These are phyloP conservation scores for Halophytophthora batemanensis DNA, from an alignment of 352 stramenopile genomes.

Conservation along the genomic window DNA sequence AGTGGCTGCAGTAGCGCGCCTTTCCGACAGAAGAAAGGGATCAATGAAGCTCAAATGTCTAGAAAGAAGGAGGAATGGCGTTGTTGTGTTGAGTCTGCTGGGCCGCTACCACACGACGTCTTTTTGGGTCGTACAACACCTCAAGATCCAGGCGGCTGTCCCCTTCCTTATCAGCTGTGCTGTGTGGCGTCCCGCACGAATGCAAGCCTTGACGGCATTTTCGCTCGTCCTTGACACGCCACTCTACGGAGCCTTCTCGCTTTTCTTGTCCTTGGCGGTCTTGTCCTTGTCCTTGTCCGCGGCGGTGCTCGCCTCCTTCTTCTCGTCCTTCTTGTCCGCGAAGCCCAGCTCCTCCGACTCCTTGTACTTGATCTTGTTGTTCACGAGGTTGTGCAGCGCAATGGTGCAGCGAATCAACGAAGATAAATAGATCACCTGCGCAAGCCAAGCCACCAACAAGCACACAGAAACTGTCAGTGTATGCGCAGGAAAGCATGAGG, in stretches of 20 bases:
- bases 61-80: too few relatives aligned
- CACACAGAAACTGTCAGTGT: constrained; percentile 1
- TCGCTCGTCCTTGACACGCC: background rate
- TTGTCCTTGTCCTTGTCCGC: constrained; percentile 17
- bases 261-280: constrained; percentile 38
- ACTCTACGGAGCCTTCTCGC: constrained; percentile 45
- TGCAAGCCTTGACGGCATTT: too few relatives aligned
- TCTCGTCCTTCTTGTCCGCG: constrained; percentile 68
- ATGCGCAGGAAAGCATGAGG: too few relatives aligned
- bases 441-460: constrained; percentile 3
- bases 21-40: too few relatives aligned
- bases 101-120: too few relatives aligned
- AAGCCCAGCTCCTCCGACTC: constrained; percentile 78
- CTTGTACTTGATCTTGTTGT: constrained; percentile 99
- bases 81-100: too few relatives aligned
- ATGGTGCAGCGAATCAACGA: constrained; percentile 97
- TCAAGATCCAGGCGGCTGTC: too few relatives aligned
- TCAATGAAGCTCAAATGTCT: too few relatives aligned
- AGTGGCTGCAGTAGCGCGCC: too few relatives aligned
- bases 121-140: too few relatives aligned
- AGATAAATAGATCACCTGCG: constrained; percentile 95
- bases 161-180: too few relatives aligned
- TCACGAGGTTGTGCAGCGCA: constrained; percentile 98
- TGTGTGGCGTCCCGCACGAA: too few relatives aligned
- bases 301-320: constrained; percentile 36